A percentile compares a stretch with the other conserved stretches of the same genome.
These are phyloP conservation scores for Brasilioporus rufonigricans DNA, from an alignment of 768 basidiomycete genomes.

Conservation along the genomic window DNA sequence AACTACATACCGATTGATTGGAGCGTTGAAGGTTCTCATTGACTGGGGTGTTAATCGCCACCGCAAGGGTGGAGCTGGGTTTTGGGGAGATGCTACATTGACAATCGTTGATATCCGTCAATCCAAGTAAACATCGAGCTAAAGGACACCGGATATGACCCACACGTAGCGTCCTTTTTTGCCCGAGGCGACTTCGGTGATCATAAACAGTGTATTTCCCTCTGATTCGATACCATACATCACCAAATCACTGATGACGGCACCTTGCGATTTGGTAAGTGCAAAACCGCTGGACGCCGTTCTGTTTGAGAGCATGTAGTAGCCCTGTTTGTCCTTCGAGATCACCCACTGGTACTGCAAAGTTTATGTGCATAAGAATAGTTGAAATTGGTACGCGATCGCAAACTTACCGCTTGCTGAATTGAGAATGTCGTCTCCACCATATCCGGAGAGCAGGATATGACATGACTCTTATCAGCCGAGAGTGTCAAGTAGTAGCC, in stretches of 20 bases:
- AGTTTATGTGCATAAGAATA: neutral
- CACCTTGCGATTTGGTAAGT: neutral
- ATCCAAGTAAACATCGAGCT: neutral
- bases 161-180: conserved; percentile 8
- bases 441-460: neutral
- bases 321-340: neutral
- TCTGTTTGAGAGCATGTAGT: conserved; percentile 8
- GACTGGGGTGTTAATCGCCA: neutral
- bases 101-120: no score
- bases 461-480: neutral
- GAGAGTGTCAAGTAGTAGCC: conserved; percentile 12
- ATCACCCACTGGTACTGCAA: conserved; percentile 12
- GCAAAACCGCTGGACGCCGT: neutral
- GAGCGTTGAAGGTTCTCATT: neutral
- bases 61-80: neutral
- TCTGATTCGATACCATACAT: conserved; percentile 2
- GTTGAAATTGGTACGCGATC: neutral
- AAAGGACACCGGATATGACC: neutral
- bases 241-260: neutral
- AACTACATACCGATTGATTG: neutral
- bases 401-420: neutral
- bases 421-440: neutral
- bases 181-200: neutral
- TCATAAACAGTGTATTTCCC: conserved; percentile 1
- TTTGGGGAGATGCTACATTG: conserved; percentile 8